phyloP scores from a whole-genome alignment of 1,284 basidiomycete genomes.

The Ganoderma boninense region DNA sequence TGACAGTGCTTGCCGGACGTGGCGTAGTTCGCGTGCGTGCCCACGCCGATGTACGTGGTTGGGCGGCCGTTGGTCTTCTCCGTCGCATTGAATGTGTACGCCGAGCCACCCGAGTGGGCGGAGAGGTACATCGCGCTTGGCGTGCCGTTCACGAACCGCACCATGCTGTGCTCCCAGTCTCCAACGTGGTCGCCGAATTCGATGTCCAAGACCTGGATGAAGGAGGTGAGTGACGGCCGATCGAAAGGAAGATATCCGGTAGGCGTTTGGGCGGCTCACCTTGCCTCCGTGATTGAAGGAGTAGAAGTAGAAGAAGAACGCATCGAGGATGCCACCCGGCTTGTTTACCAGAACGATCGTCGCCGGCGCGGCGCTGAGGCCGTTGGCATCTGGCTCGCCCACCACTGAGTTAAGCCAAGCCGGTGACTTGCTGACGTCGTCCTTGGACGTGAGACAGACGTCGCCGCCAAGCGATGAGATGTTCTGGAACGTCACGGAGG shows the following conservation, averaged over 20 bases:
- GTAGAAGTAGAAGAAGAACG: conserved; percentile 52
- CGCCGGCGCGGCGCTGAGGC: conserved; percentile 37
- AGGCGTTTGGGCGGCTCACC: conserved; percentile 20
- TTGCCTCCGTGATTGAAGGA: conserved; percentile 42
- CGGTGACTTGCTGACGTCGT: conserved; percentile 37
- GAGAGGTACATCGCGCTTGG: conserved; percentile 46
- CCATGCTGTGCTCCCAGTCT: conserved; percentile 49
- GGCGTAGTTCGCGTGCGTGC: conserved; percentile 45
- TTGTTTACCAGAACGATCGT: conserved; percentile 46
- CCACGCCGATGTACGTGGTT: conserved; percentile 40
- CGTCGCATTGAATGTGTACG: conserved; percentile 39
- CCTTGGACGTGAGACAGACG: conserved; percentile 41
- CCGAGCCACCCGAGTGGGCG: conserved; percentile 44
- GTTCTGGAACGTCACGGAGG: conserved; percentile 32
- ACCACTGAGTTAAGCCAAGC: conserved; percentile 36
- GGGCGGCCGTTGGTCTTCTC: conserved; percentile 37
- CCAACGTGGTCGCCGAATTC: conserved; percentile 43
- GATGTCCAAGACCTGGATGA: conserved; percentile 37
- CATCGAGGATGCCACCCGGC: conserved; percentile 44
- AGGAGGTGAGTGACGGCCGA: neutral
- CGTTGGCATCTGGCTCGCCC: conserved; percentile 39
- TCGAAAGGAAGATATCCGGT: neutral
- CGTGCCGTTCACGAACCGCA: conserved; percentile 44
- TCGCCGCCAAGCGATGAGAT: conserved; percentile 32
- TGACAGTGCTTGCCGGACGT: conserved; percentile 39